Evolutionary conservation across 257 asterid genomes (phyloP).

Genomic region (Salvia hispanica): DNA sequence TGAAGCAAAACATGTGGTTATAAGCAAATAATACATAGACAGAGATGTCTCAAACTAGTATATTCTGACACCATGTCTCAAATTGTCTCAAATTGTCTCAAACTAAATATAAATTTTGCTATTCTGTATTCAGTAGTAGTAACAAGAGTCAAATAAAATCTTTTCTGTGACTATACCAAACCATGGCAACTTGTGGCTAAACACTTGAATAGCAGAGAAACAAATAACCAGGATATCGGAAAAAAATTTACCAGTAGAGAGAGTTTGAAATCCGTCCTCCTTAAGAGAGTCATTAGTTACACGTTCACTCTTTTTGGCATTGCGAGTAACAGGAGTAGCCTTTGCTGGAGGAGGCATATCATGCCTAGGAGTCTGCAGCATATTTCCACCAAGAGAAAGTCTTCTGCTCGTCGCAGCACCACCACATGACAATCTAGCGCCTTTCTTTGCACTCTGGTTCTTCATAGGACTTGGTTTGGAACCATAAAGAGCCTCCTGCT

Average conservation of each 20-base stretch:
- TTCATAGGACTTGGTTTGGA: conserved; percentile 70
- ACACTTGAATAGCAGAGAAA: neutral
- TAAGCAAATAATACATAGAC: neutral
- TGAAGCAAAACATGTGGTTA: conserved; percentile 33
- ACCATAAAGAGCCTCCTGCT: conserved; percentile 63
- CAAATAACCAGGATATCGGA: neutral
- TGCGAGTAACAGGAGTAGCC: conserved; percentile 53
- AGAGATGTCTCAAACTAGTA: neutral
- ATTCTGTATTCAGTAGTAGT: no score
- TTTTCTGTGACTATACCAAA: neutral
- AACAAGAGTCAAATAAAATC: no score
- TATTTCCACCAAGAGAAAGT: conserved; percentile 59
- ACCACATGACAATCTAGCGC: conserved; percentile 54
- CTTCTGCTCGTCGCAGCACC: conserved; percentile 47
- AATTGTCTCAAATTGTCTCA: no score
- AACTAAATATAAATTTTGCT: no score
- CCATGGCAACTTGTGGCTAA: neutral
- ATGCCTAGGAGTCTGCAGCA: conserved; percentile 51
- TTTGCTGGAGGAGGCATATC: conserved; percentile 43
- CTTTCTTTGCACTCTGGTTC: conserved; percentile 61
- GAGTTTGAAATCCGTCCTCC: conserved; percentile 57
- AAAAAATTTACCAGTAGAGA: conserved; percentile 62
- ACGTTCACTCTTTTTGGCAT: conserved; percentile 43
- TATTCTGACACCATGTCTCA: no score
- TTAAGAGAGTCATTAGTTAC: conserved; percentile 41